Percentiles rank a stretch among this genome's conserved stretches.
Evolutionary conservation across 345 rosid genomes (phyloP).

Genomic region (Euclidium syriacum): DNA sequence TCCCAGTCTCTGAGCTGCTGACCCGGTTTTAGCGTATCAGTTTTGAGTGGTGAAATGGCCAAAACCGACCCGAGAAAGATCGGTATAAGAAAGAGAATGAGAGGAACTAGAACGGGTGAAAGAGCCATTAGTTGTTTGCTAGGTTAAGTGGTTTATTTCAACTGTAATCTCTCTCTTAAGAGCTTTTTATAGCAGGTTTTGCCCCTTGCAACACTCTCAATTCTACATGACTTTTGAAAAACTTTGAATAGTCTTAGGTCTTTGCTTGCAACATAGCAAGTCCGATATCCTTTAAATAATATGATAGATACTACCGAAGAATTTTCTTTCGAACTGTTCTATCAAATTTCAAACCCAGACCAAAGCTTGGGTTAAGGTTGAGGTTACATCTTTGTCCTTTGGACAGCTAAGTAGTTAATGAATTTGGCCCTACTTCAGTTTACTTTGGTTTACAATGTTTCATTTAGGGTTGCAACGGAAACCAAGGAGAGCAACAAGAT

Average conservation of each 20-base stretch:
- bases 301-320: constrained; percentile 5
- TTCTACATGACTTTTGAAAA: not conserved
- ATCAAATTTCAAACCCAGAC: not conserved
- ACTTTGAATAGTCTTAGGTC: constrained; percentile 7
- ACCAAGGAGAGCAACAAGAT: no score
- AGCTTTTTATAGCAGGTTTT: constrained; percentile 1
- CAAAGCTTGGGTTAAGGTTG: constrained; percentile 8
- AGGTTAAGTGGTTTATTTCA: not conserved
- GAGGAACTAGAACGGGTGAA: constrained; percentile 1
- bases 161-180: not conserved
- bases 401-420: no score
- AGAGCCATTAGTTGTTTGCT: constrained; percentile 15
- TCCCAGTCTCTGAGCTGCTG: constrained; percentile 57
- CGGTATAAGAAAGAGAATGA: constrained; percentile 15
- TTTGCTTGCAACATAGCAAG: not conserved
- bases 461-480: no score
- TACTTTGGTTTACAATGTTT: not conserved
- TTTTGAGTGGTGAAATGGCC: constrained; percentile 12
- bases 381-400: not conserved
- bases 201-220: not conserved
- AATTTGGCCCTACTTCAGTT: not conserved
- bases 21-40: constrained; percentile 38
- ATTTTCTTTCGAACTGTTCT: not conserved
- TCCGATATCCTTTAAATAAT: not conserved
- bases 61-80: not conserved